Conservation (phyloP, 1,284 basidiomycete genomes). For the Melampsora larici-populina region DNA sequence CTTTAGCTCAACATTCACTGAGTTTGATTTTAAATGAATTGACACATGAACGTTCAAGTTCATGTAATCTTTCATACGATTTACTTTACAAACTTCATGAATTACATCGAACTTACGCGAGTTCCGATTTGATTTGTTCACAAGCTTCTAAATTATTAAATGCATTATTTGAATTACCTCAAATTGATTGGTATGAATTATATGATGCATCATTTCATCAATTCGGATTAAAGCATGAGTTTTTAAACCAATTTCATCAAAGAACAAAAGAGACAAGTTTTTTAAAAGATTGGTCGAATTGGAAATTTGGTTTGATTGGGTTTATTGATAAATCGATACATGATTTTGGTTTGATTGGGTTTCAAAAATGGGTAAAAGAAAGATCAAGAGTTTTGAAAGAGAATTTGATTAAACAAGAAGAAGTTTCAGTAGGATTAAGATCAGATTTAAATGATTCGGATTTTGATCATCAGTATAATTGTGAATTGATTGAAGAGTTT, state of each 20-base stretch:
- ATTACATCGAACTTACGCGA: slow-evolving; percentile 1
- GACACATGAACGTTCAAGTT: neutral
- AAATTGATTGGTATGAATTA: slow-evolving; percentile 15
- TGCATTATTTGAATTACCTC: neutral
- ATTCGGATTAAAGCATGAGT: neutral
- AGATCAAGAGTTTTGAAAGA: neutral
- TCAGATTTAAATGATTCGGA: neutral
- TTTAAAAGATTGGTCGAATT: neutral
- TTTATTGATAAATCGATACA: slow-evolving; percentile 11
- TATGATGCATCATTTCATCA: slow-evolving; percentile 6
- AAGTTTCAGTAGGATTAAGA: neutral
- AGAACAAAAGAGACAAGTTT: neutral
- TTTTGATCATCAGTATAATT: neutral
- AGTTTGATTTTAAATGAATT: slow-evolving; percentile 16
- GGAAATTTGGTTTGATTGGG: neutral
- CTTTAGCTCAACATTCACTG: slow-evolving; percentile 26
- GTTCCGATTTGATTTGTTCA: neutral
- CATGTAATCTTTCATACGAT: neutral
- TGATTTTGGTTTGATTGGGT: neutral
- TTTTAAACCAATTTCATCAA: neutral
- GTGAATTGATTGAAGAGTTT: slow-evolving; percentile 15
- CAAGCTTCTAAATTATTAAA: slow-evolving; percentile 3
- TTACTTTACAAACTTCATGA: neutral
- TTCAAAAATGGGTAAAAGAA: slow-evolving; percentile 9
- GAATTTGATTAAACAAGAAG: neutral